These are phyloP conservation scores for Xylariaceae sp. DNA, from an alignment of 2,329 filamentous ascomycete species.

Conservation along the genomic window DNA sequence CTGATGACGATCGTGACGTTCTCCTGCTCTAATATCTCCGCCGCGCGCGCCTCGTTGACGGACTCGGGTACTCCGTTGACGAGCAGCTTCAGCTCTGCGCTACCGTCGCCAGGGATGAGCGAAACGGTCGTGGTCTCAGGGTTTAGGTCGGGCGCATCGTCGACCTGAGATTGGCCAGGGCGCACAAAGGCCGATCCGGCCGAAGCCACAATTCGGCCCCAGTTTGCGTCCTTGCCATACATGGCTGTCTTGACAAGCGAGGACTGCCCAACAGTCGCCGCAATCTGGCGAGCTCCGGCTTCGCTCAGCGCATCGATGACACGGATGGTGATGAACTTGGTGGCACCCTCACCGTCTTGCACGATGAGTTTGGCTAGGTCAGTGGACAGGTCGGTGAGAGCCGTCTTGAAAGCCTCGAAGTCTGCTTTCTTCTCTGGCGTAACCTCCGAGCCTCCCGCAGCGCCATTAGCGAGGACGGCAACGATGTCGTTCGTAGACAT, in stretches of 20 bases:
- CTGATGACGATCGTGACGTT: constrained; percentile 73
- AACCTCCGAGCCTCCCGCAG: constrained; percentile 67
- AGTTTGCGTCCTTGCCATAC: constrained; percentile 96
- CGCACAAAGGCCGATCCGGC: constrained; percentile 63
- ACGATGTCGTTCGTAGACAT: constrained; percentile 97
- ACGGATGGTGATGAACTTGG: constrained; percentile 93
- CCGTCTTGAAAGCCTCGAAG: constrained; percentile 62
- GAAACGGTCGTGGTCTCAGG: constrained; percentile 68
- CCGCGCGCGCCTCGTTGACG: constrained; percentile 71
- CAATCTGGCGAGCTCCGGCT: constrained; percentile 69
- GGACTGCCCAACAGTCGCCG: constrained; percentile 81
- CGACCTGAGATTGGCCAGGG: constrained; percentile 48
- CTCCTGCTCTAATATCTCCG: constrained; percentile 70
- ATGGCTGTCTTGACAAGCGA: constrained; percentile 95
- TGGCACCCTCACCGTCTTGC: constrained; percentile 92
- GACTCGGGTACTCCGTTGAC: constrained; percentile 74
- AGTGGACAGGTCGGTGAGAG: constrained; percentile 71
- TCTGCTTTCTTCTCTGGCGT: constrained; percentile 50
- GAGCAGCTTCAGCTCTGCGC: constrained; percentile 66
- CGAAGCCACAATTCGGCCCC: constrained; percentile 93
- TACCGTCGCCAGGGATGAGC: constrained; percentile 73
- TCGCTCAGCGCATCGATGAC: constrained; percentile 68
- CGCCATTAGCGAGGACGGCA: constrained; percentile 90
- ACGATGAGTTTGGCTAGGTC: constrained; percentile 90
- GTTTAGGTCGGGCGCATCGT: constrained; percentile 57